phyloP scores from a whole-genome alignment of 1,139 yeast species.

The Blastobotrys raffinosifermentans region DNA sequence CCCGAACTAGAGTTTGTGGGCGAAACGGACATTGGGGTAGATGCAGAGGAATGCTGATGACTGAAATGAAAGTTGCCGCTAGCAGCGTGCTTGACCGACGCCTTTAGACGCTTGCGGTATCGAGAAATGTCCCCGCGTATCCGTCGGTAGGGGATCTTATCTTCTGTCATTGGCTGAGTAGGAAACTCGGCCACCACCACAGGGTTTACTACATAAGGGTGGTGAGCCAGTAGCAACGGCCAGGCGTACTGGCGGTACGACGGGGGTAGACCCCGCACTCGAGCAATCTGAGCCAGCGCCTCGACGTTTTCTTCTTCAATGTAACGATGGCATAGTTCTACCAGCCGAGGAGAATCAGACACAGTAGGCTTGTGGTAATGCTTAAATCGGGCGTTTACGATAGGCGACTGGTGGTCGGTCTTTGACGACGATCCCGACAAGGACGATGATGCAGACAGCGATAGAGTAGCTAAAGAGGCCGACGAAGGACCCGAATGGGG shows the following conservation, averaged over 20 bases:
- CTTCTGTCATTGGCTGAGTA: conserved; percentile 14
- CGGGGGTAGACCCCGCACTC: conserved; percentile 85
- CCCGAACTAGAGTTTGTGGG: conserved; percentile 10
- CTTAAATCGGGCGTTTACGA: conserved; percentile 25
- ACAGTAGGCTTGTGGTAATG: conserved; percentile 36
- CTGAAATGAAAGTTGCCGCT: conserved; percentile 9
- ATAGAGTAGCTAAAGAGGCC: conserved; percentile 19
- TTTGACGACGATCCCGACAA: conserved; percentile 22
- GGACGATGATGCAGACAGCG: conserved; percentile 29
- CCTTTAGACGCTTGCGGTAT: conserved; percentile 24
- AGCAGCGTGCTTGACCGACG: conserved; percentile 1
- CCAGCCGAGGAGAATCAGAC: conserved; percentile 32
- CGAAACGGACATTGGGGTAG: conserved; percentile 17
- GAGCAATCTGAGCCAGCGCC: conserved; percentile 70
- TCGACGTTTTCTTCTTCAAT: conserved; percentile 50
- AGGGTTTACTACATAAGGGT: conserved; percentile 79
- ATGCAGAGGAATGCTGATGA: conserved; percentile 14
- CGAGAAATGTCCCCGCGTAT: conserved; percentile 32
- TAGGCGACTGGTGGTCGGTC: conserved; percentile 11
- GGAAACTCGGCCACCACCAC: conserved; percentile 52
- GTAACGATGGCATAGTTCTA: conserved; percentile 34
- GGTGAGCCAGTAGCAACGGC: conserved; percentile 77
- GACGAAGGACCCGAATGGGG: background rate
- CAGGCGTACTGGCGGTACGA: conserved; percentile 70
- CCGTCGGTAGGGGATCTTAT: conserved; percentile 24